These are phyloP conservation scores for Lonicera japonica DNA, from an alignment of 129 eudicot genomes.

Conservation along the genomic window DNA sequence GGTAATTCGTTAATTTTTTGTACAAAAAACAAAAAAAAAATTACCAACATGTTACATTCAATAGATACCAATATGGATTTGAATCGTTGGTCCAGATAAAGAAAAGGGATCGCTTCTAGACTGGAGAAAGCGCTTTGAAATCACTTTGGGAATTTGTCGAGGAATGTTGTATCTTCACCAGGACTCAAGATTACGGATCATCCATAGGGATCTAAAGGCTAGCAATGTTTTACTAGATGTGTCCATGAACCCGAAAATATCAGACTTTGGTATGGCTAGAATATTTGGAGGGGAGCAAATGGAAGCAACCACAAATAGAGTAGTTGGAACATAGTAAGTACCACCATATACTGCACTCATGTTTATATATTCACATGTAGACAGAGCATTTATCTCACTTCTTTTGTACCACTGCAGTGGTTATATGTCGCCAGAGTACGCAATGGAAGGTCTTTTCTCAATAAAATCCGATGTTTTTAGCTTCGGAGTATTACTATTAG, in stretches of 20 bases:
- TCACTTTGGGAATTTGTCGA: conserved; percentile 49
- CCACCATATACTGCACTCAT: neutral
- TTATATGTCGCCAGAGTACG: conserved; percentile 76
- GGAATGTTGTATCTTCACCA: conserved; percentile 69
- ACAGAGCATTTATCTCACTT: neutral
- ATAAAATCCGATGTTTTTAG: conserved; percentile 56
- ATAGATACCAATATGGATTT: neutral
- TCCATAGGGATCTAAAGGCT: conserved; percentile 72
- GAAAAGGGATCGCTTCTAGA: conserved; percentile 5
- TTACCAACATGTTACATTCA: neutral
- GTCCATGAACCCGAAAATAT: conserved; percentile 53
- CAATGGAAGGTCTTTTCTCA: conserved; percentile 58
- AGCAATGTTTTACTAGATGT: conserved; percentile 59
- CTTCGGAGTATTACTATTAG: conserved; percentile 52
- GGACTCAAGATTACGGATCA: conserved; percentile 61
- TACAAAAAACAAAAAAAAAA: conserved; percentile 2
- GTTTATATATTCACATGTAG: neutral
- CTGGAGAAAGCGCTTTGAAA: conserved; percentile 53
- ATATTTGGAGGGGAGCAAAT: conserved; percentile 46
- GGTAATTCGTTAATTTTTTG: conserved; percentile 27
- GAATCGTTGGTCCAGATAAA: conserved; percentile 14
- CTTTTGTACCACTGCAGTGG: conserved; percentile 38
- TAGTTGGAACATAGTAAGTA: conserved; percentile 70
- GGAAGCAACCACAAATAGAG: conserved; percentile 42
- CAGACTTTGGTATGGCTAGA: conserved; percentile 76